Evolutionary conservation across 2,329 filamentous ascomycete species (phyloP).

Genomic region (Xylaria digitata): DNA sequence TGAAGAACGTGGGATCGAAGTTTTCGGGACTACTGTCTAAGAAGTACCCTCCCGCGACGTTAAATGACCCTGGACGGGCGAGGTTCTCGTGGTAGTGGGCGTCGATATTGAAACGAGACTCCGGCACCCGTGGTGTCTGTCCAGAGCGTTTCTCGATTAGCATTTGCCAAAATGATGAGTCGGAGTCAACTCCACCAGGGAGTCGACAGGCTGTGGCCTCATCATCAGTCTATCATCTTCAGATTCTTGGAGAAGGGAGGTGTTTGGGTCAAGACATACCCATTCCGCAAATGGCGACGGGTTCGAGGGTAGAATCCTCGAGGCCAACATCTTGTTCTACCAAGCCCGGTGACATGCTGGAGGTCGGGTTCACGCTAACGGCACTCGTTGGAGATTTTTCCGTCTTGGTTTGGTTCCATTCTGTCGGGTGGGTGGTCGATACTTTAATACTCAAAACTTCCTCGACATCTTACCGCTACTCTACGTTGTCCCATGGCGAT

Average conservation of each 20-base stretch:
- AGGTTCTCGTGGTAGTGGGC: constrained; percentile 40
- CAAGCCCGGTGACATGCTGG: constrained; percentile 32
- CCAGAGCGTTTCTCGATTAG: constrained; percentile 36
- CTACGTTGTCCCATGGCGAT: constrained; percentile 11
- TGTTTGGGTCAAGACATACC: constrained; percentile 24
- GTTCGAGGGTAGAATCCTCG: constrained; percentile 33
- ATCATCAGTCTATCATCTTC: constrained; percentile 19
- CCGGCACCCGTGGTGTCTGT: constrained; percentile 36
- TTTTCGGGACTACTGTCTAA: constrained; percentile 35
- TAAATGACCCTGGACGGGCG: constrained; percentile 39
- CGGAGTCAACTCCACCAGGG: constrained; percentile 38
- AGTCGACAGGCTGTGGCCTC: constrained; percentile 40
- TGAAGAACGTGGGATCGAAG: constrained; percentile 54
- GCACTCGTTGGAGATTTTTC: constrained; percentile 6
- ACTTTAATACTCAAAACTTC: constrained; percentile 24
- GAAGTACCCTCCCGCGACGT: constrained; percentile 44
- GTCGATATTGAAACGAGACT: constrained; percentile 41
- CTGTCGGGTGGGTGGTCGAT: constrained; percentile 27
- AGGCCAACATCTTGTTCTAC: constrained; percentile 30
- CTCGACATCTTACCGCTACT: constrained; percentile 11
- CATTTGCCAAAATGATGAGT: constrained; percentile 41
- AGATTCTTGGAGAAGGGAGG: not conserved
- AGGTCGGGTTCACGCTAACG: constrained; percentile 17
- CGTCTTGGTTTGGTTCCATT: constrained; percentile 18
- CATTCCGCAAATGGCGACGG: constrained; percentile 43